phyloP scores from a whole-genome alignment of 1,284 basidiomycete genomes.

The Cutaneotrichosporon sp. region DNA sequence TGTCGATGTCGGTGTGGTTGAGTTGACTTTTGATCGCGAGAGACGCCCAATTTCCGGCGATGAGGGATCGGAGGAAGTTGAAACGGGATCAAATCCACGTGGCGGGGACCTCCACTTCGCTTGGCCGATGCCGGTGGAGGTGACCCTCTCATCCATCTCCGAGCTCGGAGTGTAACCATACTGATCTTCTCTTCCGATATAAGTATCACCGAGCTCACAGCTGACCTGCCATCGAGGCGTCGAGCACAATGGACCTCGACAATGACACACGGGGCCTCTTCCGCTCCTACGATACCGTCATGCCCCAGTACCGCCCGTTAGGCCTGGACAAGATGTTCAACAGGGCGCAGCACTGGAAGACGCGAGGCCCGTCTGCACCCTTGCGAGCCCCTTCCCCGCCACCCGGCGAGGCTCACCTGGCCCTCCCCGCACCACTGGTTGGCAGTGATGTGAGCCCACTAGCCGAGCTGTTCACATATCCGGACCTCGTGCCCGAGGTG shows the following conservation, averaged over 20 bases:
- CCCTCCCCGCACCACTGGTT: conserved; percentile 25
- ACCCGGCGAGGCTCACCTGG: conserved; percentile 14
- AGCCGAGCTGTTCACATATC: conserved; percentile 28
- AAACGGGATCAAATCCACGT: conserved; percentile 2
- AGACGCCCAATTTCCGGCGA: not conserved
- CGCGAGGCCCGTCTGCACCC: conserved; percentile 10
- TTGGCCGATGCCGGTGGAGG: not conserved
- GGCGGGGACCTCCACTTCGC: not conserved
- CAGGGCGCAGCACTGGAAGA: conserved; percentile 19
- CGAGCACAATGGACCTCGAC: conserved; percentile 2
- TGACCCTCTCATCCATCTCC: no score
- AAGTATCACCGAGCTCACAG: no score
- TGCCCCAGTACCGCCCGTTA: conserved; percentile 25
- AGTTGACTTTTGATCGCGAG: not conserved
- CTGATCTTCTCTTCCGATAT: no score
- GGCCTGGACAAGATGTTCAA: conserved; percentile 40
- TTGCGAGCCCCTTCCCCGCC: conserved; percentile 29
- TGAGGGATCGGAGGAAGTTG: not conserved
- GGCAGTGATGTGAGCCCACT: conserved; percentile 23
- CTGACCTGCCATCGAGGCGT: not conserved
- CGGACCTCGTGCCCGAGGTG: conserved; percentile 36
- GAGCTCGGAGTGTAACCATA: no score
- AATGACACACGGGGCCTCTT: conserved; percentile 7
- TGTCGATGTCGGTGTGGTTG: not conserved
- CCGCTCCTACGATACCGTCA: conserved; percentile 28